Conservation (phyloP, 2,329 filamentous ascomycete genomes). For the Nemania sp. region DNA sequence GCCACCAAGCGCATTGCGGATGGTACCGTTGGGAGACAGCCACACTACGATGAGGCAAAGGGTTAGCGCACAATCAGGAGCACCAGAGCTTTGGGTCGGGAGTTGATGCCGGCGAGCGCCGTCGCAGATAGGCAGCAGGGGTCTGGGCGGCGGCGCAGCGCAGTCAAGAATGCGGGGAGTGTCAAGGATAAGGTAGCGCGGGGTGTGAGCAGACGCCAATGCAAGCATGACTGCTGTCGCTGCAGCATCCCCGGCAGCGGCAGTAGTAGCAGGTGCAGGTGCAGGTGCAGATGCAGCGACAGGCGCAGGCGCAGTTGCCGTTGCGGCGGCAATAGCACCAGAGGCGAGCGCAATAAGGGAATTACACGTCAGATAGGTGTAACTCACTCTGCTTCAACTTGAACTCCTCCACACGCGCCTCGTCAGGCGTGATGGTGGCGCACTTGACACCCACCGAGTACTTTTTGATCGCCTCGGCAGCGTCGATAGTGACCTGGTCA, state of each 20-base stretch:
- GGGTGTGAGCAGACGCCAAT: constrained; percentile 14
- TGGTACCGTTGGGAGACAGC: constrained; percentile 95
- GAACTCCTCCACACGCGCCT: constrained; percentile 95
- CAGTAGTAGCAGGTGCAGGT: too few species aligned
- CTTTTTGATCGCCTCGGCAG: constrained; percentile 97
- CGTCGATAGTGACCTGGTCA: constrained; percentile 93
- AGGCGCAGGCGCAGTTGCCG: too few species aligned
- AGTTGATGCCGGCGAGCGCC: too few species aligned
- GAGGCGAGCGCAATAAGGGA: constrained; percentile 20
- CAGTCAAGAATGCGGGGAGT: too few species aligned
- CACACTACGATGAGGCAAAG: constrained; percentile 67
- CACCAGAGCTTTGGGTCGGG: too few species aligned
- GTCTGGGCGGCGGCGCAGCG: too few species aligned
- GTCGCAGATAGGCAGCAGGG: too few species aligned
- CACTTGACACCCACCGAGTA: constrained; percentile 99
- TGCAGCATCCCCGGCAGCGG: constrained; percentile 16
- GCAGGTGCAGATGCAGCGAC: constrained; percentile 30
- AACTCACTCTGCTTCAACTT: constrained; percentile 92
- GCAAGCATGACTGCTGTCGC: constrained; percentile 1
- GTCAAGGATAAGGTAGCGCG: constrained; percentile 17
- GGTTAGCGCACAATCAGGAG: constrained; percentile 18
- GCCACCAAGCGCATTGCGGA: constrained; percentile 76
- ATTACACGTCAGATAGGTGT: background rate
- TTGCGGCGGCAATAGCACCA: background rate
- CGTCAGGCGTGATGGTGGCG: constrained; percentile 97